Conservation (phyloP, 1,139 yeast species). For the Yamadazyma taylorii region DNA sequence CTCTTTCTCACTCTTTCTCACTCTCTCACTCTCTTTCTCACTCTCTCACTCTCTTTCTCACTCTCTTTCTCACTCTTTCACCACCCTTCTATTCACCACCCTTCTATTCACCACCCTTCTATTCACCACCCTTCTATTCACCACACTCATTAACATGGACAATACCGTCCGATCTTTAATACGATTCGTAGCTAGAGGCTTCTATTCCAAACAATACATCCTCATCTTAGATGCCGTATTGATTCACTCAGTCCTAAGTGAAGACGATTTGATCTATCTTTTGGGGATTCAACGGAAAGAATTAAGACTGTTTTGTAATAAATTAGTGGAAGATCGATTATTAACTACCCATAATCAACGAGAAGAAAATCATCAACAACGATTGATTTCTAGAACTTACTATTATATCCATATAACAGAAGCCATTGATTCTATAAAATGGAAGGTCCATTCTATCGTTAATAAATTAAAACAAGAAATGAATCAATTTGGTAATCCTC, state of each 20-base stretch:
- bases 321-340: conserved; percentile 79
- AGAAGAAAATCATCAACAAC: conserved; percentile 74
- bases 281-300: conserved; percentile 87
- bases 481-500: conserved; percentile 81
- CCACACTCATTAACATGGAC: conserved; percentile 33
- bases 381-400: conserved; percentile 73
- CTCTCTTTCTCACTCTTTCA: neutral
- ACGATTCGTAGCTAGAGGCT: conserved; percentile 77
- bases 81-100: neutral
- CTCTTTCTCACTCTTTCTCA: no score
- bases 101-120: neutral
- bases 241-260: conserved; percentile 88
- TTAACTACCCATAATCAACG: conserved; percentile 69
- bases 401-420: conserved; percentile 88
- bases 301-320: conserved; percentile 77
- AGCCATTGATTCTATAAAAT: conserved; percentile 92
- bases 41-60: no score
- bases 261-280: conserved; percentile 82
- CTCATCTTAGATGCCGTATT: conserved; percentile 86
- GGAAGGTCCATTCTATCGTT: conserved; percentile 92
- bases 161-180: conserved; percentile 43
- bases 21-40: no score
- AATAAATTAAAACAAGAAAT: conserved; percentile 77
- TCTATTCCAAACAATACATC: conserved; percentile 82
- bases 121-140: neutral